Percentiles rank a stretch among this genome's conserved stretches.
Conservation (phyloP, 352 stramenopile species). For the Phytopythium mirpurense region DNA sequence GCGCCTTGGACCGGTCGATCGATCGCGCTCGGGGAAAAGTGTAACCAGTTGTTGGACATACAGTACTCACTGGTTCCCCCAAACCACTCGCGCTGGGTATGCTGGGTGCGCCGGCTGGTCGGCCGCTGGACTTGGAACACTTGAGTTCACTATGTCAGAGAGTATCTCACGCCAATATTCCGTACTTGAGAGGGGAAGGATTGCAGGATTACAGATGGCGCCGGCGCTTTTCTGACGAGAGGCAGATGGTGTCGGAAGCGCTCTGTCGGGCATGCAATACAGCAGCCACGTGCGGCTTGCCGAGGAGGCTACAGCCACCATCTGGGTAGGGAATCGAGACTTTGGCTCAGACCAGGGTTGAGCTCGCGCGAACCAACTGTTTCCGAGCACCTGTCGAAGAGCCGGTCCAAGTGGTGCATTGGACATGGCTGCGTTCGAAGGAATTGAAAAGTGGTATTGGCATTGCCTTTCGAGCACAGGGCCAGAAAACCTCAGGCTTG, state of each 20-base stretch:
- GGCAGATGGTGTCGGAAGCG: conserved; percentile 8
- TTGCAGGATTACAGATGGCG: conserved; percentile 35
- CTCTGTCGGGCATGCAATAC: conserved; percentile 1
- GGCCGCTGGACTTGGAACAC: background rate
- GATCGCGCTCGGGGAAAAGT: conserved; percentile 12
- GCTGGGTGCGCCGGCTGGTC: conserved; percentile 9
- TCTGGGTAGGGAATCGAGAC: conserved; percentile 1
- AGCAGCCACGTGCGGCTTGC: background rate
- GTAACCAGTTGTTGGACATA: conserved; percentile 1
- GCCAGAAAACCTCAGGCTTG: background rate
- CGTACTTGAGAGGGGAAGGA: background rate
- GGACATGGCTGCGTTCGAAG: background rate
- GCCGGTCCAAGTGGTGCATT: conserved; percentile 1
- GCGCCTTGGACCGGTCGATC: no score
- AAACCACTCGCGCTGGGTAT: conserved; percentile 1
- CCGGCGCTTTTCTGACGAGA: background rate
- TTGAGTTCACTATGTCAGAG: background rate
- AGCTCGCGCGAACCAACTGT: background rate
- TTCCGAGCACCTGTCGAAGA: conserved; percentile 9
- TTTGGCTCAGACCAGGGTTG: background rate
- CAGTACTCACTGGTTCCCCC: background rate
- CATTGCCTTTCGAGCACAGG: background rate
- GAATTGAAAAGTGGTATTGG: no score
- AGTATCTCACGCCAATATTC: conserved; percentile 2
- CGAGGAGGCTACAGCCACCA: conserved; percentile 1